Base-by-base conservation (phyloP, 2,329 filamentous ascomycete genomes). In the Zasmidium citrigriseum region DNA sequence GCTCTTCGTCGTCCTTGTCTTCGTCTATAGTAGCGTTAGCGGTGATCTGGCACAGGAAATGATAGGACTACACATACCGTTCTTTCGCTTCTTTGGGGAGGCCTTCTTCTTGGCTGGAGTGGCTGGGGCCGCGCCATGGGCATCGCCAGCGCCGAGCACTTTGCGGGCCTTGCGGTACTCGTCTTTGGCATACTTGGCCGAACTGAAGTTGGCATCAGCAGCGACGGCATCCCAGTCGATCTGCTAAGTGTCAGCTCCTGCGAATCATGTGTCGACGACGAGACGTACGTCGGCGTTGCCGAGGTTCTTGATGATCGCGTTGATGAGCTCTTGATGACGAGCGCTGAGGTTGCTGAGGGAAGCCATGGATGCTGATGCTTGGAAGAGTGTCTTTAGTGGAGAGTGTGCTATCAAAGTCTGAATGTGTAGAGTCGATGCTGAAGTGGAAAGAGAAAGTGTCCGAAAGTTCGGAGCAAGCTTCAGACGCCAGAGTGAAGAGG, bases 141-240 rank as follows among this genome's bases (percentile, higher is more conserved):
- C 27, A 27, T 22, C 52, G 38, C 2, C 52, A 29, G 7, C 38
- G 21, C 25, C 45, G 27, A 41, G 5, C 10, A n/a, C 16, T 18
- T 53, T 45, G 25, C 34, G n/a, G 10, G 20, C 16, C 24, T 38
- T 38, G n/a, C 24, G 24, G 16, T 46, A 54, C 41, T 54, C 41
- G 38, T 54, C 52, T 21, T 41, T 34, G 22, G 52, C 52, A 22
- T 45, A 29, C 38, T 54, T 54, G 34, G 34, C 41, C 3, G 52
- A 45, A 23, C 45, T 54, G 52, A 45, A 54, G n/a, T 54, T 54
- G 52, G 52, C 52, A 16, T 54, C 52, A 9, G 14, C 20, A 21
- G 52, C 52, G n/a, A 54, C 52, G 29, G 34, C 41, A 9, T 54
- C 52, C 34, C 34, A 54, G n/a, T 54, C 22, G 34, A 41, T n/a